Evolutionary conservation across 2,329 filamentous ascomycete genomes (phyloP).

Genomic region (Aspergillus sp.): DNA sequence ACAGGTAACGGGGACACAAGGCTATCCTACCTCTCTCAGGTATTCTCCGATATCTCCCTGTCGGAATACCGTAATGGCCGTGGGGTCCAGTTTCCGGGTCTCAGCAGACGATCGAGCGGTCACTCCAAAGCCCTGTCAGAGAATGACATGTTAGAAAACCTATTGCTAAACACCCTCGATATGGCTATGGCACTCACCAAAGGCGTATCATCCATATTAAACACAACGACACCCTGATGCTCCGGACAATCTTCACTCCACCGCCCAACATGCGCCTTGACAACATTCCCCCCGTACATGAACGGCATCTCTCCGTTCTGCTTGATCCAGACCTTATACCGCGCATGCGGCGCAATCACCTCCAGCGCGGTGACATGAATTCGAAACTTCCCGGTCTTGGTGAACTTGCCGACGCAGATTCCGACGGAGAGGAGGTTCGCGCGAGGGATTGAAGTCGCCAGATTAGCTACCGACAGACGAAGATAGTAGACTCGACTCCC

Average conservation of each 20-base stretch:
- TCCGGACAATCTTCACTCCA: slow-evolving; percentile 90
- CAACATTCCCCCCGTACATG: slow-evolving; percentile 83
- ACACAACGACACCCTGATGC: slow-evolving; percentile 83
- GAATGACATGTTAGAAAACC: not conserved
- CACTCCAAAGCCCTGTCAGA: slow-evolving; percentile 69
- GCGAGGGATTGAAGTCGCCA: slow-evolving; percentile 76
- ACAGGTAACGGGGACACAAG: no score
- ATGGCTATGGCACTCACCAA: slow-evolving; percentile 35
- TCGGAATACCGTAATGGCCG: slow-evolving; percentile 77
- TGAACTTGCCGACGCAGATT: slow-evolving; percentile 88
- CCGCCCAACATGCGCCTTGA: slow-evolving; percentile 72
- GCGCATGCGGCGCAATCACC: slow-evolving; percentile 78
- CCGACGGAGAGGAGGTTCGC: slow-evolving; percentile 80
- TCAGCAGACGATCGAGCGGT: slow-evolving; percentile 82
- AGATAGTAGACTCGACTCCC: slow-evolving; percentile 86
- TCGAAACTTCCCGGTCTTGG: slow-evolving; percentile 91
- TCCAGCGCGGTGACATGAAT: slow-evolving; percentile 89
- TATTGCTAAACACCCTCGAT: not conserved
- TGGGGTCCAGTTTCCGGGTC: slow-evolving; percentile 76
- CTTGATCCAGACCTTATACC: slow-evolving; percentile 97
- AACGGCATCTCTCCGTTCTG: slow-evolving; percentile 96
- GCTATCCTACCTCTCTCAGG: slow-evolving; percentile 57
- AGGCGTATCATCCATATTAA: slow-evolving; percentile 85
- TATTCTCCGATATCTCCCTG: slow-evolving; percentile 95
- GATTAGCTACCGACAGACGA: slow-evolving; percentile 77